Conservation (phyloP, 75 land plant genomes). For the Sequoiadendron giganteum region DNA sequence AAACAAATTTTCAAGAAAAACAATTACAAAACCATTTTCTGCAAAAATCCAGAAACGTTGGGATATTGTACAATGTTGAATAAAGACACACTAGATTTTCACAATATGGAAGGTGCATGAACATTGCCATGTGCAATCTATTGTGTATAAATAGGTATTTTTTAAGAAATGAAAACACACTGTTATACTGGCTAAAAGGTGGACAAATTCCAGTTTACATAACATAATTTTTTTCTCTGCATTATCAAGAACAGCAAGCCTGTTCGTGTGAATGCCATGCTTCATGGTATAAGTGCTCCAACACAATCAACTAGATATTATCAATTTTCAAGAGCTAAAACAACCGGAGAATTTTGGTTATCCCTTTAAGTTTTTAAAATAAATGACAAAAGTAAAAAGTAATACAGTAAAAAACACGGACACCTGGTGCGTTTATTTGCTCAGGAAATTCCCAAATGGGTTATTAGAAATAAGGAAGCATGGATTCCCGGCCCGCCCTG, state of each 20-base stretch:
- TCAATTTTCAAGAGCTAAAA: not conserved
- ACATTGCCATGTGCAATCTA: too few species aligned
- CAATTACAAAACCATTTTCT: not conserved
- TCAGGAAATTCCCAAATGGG: not conserved
- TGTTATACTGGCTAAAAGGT: not conserved
- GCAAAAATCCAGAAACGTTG: not conserved
- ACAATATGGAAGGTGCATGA: not conserved
- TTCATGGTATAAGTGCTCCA: not conserved
- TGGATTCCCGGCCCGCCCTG: too few species aligned
- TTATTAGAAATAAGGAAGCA: too few species aligned
- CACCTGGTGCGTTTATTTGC: not conserved
- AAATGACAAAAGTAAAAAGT: not conserved
- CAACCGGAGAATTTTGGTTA: not conserved
- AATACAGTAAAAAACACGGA: not conserved
- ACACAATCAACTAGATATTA: not conserved
- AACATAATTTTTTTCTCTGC: not conserved
- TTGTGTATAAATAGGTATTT: too few species aligned
- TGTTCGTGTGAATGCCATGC: not conserved
- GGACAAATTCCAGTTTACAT: not conserved
- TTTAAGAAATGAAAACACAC: not conserved
- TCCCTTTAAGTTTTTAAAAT: too few species aligned
- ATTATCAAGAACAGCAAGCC: not conserved
- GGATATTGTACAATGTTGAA: not conserved
- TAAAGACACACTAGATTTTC: not conserved
- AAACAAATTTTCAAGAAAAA: too few species aligned